A percentile compares a stretch with the other conserved stretches of the same genome.
These are phyloP conservation scores for Talaromyces rugulosus DNA, from an alignment of 2,329 filamentous ascomycete species.

Conservation along the genomic window DNA sequence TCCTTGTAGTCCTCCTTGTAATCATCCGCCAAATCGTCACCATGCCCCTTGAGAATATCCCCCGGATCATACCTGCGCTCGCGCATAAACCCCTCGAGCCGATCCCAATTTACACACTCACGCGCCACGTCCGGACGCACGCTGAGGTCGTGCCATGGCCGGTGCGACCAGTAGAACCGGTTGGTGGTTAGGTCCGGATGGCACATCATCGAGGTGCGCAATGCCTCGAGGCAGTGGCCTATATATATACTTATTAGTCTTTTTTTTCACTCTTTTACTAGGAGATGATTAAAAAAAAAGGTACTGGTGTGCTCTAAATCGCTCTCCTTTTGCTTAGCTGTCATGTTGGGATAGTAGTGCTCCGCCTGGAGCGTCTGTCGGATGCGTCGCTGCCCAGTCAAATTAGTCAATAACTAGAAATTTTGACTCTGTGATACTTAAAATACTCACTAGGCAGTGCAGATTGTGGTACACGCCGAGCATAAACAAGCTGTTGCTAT, in stretches of 20 bases:
- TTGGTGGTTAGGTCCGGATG: background rate
- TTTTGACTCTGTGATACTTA: background rate
- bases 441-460: background rate
- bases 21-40: background rate
- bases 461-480: slow-evolving; percentile 1
- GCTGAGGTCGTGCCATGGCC: slow-evolving; percentile 2
- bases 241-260: background rate
- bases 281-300: no score
- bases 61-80: slow-evolving; percentile 1
- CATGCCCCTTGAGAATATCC: slow-evolving; percentile 1
- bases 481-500: slow-evolving; percentile 1
- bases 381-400: slow-evolving; percentile 2
- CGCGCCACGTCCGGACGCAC: background rate
- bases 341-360: slow-evolving; percentile 4
- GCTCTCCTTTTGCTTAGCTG: background rate
- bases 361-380: slow-evolving; percentile 1
- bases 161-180: slow-evolving; percentile 2
- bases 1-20: background rate
- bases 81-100: background rate
- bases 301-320: background rate
- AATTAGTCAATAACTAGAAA: no score
- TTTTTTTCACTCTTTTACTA: no score
- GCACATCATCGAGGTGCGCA: slow-evolving; percentile 1
- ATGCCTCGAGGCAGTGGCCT: background rate
- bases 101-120: background rate